Evolutionary conservation across 75 land plant genomes (phyloP).

Genomic region (Pinus tabuliformis): DNA sequence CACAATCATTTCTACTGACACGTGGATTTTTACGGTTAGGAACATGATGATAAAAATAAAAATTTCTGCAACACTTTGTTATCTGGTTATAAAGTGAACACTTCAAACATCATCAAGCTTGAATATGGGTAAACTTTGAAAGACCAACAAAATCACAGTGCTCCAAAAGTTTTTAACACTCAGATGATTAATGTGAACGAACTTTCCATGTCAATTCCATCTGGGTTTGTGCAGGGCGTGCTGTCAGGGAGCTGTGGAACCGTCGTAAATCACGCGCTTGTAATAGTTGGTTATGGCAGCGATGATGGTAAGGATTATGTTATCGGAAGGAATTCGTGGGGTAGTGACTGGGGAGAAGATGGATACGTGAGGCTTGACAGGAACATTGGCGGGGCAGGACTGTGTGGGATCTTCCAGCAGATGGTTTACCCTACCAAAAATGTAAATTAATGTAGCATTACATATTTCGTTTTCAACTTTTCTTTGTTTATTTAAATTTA

Average conservation of each 20-base stretch:
- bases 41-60: neutral
- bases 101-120: no score
- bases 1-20: neutral
- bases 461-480: no score
- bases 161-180: no score
- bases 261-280: slow-evolving; percentile 19
- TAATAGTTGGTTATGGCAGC: slow-evolving; percentile 27
- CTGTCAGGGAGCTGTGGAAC: slow-evolving; percentile 26
- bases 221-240: slow-evolving; percentile 18
- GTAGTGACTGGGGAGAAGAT: slow-evolving; percentile 24
- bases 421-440: slow-evolving; percentile 18
- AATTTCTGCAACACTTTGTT: no score
- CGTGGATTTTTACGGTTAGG: no score
- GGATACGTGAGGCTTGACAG: slow-evolving; percentile 30
- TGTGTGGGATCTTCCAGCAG: slow-evolving; percentile 25
- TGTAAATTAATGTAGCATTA: no score
- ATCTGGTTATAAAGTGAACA: no score
- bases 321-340: slow-evolving; percentile 37
- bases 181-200: no score
- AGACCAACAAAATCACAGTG: no score
- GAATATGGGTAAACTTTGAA: no score
- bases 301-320: slow-evolving; percentile 14
- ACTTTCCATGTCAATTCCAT: neutral
- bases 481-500: no score
- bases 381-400: slow-evolving; percentile 7